A percentile compares a stretch with the other conserved stretches of the same genome.
Conservation (phyloP, 2,329 filamentous ascomycete genomes). For the Biscogniauxia marginata region DNA sequence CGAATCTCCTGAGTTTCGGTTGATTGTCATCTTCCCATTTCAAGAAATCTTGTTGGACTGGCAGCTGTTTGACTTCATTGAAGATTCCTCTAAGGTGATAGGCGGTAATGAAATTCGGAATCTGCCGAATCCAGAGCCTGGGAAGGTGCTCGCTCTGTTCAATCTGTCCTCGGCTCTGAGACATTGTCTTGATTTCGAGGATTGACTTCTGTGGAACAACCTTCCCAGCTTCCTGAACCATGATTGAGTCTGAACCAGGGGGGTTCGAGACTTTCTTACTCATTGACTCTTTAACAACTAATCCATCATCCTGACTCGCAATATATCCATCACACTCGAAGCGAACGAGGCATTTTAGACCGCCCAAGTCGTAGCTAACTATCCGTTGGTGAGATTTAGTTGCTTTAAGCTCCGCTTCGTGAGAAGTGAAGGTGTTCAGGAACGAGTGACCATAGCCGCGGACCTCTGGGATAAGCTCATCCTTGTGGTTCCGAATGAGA, state of each 20-base stretch:
- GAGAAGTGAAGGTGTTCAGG: slow-evolving; percentile 21
- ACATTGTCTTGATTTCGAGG: slow-evolving; percentile 24
- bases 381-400: slow-evolving; percentile 27
- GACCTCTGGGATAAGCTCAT: slow-evolving; percentile 22
- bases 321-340: slow-evolving; percentile 25
- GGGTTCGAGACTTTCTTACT: background rate
- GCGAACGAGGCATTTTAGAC: slow-evolving; percentile 24
- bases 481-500: slow-evolving; percentile 19
- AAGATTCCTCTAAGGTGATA: slow-evolving; percentile 21
- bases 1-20: slow-evolving; percentile 18
- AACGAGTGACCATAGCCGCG: slow-evolving; percentile 25
- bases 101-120: slow-evolving; percentile 22
- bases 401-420: slow-evolving; percentile 2
- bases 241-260: slow-evolving; percentile 1
- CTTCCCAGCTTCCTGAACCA: slow-evolving; percentile 7
- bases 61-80: slow-evolving; percentile 12
- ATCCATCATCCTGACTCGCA: slow-evolving; percentile 1
- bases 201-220: slow-evolving; percentile 18
- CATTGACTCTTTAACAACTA: background rate
- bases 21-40: slow-evolving; percentile 23
- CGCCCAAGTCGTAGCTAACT: slow-evolving; percentile 22
- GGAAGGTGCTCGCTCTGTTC: slow-evolving; percentile 20
- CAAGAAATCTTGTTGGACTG: slow-evolving; percentile 11
- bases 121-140: slow-evolving; percentile 26
- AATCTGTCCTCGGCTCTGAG: slow-evolving; percentile 10